Evolutionary conservation across 2,329 filamentous ascomycete genomes (phyloP), one percentile per base, ranked within the genome.

Genomic region (Teratosphaeria destructans): DNA sequence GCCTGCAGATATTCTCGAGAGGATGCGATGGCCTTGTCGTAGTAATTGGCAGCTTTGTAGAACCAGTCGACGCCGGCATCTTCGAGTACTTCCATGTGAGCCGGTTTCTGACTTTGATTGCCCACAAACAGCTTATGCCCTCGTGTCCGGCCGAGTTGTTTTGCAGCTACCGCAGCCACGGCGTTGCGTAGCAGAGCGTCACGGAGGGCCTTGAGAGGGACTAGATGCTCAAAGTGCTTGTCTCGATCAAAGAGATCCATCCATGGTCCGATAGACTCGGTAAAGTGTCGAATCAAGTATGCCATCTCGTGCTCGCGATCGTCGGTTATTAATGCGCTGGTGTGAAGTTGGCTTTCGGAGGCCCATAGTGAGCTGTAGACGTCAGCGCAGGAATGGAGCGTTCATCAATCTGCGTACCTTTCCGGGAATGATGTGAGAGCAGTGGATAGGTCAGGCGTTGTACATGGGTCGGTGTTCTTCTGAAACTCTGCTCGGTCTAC

Each of bases 111-210:
- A 8, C 69, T 76, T 69, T 78, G 76, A 5, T 77, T 79, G 54
- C 80, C 78, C 59, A 79, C 71, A 39, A 78, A 71, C 3, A 80
- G 76, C 62, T 82, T 83, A 34, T 71, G 72, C 2, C 79, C 80
- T 62, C 79, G 77, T 7, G 84, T 78, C 49, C 80, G 78, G 19
- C 79, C 79, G 19, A 85, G 74, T 63, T 85, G 81, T 66, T 86
- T 86, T 12, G 83, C 83, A 5, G 83, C 79, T 62, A 83, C 84
- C 26, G 84, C 82, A 61, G 83, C 82, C 8, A 82, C 81, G 7
- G 83, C 81, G 65, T 80, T 80, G 57, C 77, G 76, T 49, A 80
- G 73, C 55, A 79, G 67, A n/a, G 77, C 75, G 57, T 81, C 79
- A 35, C 77, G 74, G 4, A 73, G 69, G 12, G 83, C 81, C 66